phyloP scores from a whole-genome alignment of 2,329 filamentous ascomycete species.

The Rutstroemia sp. region DNA sequence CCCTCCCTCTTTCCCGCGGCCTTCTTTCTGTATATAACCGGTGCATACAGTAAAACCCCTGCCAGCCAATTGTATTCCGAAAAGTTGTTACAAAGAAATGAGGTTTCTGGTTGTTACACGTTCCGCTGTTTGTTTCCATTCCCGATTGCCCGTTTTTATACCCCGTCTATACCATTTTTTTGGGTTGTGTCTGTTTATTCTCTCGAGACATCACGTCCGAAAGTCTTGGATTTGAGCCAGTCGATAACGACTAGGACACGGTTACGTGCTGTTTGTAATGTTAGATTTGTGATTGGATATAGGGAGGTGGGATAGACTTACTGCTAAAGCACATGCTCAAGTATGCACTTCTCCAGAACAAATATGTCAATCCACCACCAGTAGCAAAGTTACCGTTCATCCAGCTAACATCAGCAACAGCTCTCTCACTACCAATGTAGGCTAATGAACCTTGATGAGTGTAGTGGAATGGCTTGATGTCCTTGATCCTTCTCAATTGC shows the following conservation, averaged over 20 bases:
- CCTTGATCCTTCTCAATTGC: conserved; percentile 80
- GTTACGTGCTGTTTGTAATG: conserved; percentile 64
- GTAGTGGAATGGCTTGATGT: conserved; percentile 97
- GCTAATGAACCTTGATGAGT: conserved; percentile 94
- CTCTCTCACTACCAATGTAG: conserved; percentile 97
- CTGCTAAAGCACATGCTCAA: conserved; percentile 99
- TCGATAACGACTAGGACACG: conserved; percentile 86
- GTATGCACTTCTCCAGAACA: conserved; percentile 98
- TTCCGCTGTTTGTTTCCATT: too few relatives aligned
- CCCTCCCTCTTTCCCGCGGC: too few relatives aligned
- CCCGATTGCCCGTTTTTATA: background rate
- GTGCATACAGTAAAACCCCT: too few relatives aligned
- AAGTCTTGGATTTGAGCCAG: conserved; percentile 95
- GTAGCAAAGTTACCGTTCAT: conserved; percentile 93
- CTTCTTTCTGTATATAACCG: too few relatives aligned
- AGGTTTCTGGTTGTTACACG: too few relatives aligned
- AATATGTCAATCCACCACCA: conserved; percentile 88
- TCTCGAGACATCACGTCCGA: conserved; percentile 88
- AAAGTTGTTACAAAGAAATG: too few relatives aligned
- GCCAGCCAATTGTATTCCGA: too few relatives aligned
- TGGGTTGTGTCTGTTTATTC: conserved; percentile 45
- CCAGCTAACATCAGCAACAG: conserved; percentile 95
- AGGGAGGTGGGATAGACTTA: conserved; percentile 45
- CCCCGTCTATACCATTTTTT: background rate
- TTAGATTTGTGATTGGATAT: conserved; percentile 11